Conservation (phyloP, 805 yeast species). For the Yarrowia keelungensis region DNA sequence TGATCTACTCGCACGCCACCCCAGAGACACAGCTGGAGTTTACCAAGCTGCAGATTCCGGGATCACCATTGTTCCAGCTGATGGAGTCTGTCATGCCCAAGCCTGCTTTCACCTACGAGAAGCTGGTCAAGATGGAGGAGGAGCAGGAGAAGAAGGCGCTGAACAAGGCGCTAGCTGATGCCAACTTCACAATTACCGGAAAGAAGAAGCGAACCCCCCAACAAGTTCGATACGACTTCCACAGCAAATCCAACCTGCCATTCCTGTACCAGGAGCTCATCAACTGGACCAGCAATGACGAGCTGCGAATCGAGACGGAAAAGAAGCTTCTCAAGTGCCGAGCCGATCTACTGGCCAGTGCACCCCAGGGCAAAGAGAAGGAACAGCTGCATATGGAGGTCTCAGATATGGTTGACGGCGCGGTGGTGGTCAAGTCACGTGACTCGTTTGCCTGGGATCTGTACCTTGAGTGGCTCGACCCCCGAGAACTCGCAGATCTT, state of each 20-base stretch:
- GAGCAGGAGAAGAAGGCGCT: conserved; percentile 45
- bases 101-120: conserved; percentile 44
- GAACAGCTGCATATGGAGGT: conserved; percentile 54
- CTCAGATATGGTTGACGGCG: conserved; percentile 66
- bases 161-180: conserved; percentile 42
- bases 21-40: conserved; percentile 41
- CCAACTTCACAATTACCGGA: conserved; percentile 44
- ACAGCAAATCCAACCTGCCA: conserved; percentile 60
- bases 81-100: conserved; percentile 47
- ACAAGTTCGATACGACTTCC: conserved; percentile 57
- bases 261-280: conserved; percentile 62
- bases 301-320: conserved; percentile 63
- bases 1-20: conserved; percentile 41
- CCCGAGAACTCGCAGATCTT: conserved; percentile 56
- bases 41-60: conserved; percentile 47
- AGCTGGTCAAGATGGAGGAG: conserved; percentile 44
- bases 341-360: conserved; percentile 49
- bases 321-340: conserved; percentile 64
- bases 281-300: conserved; percentile 68
- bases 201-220: conserved; percentile 42
- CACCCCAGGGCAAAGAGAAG: conserved; percentile 56
- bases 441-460: conserved; percentile 74
- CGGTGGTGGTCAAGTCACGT: conserved; percentile 70
- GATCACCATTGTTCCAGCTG: conserved; percentile 45
- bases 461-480: conserved; percentile 77